A percentile compares a stretch with the other conserved stretches of the same genome.
Evolutionary conservation across 1,139 yeast species (phyloP).

Genomic region (Saccharomyces hybrid): DNA sequence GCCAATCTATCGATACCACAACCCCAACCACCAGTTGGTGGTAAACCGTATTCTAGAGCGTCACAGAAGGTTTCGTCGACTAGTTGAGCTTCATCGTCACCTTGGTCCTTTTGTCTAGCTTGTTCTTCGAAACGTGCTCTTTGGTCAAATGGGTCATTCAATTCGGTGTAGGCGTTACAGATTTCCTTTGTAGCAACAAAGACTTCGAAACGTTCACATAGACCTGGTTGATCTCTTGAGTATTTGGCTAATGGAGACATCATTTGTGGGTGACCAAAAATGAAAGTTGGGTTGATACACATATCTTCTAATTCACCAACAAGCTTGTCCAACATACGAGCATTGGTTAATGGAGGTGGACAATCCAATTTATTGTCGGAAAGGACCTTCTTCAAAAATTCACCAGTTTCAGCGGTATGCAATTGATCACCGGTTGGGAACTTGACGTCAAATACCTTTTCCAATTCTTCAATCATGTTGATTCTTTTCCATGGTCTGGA

Average conservation of each 20-base stretch:
- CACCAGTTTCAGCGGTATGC: conserved; percentile 90
- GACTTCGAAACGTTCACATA: conserved; percentile 97
- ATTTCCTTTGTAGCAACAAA: conserved; percentile 98
- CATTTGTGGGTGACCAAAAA: conserved; percentile 98
- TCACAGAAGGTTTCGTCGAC: conserved; percentile 95
- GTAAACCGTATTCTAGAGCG: conserved; percentile 95
- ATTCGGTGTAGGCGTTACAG: conserved; percentile 96
- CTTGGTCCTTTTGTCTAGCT: conserved; percentile 96
- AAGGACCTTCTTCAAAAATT: conserved; percentile 75
- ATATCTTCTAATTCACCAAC: conserved; percentile 93
- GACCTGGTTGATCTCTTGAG: conserved; percentile 84
- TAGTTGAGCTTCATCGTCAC: conserved; percentile 97
- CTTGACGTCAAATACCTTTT: conserved; percentile 73
- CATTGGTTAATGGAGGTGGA: conserved; percentile 93
- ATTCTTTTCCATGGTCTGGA: conserved; percentile 97
- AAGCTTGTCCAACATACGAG: conserved; percentile 96
- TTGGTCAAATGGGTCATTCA: conserved; percentile 98
- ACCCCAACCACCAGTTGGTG: conserved; percentile 99
- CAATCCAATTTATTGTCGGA: conserved; percentile 81
- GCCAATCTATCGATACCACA: conserved; percentile 98
- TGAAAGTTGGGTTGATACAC: conserved; percentile 93
- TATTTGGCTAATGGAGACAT: conserved; percentile 98
- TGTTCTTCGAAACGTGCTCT: conserved; percentile 96
- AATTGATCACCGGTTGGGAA: conserved; percentile 95
- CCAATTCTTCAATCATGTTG: conserved; percentile 94